phyloP scores from a whole-genome alignment of 768 basidiomycete genomes.

The Tylopilus vinaceipallidus region DNA sequence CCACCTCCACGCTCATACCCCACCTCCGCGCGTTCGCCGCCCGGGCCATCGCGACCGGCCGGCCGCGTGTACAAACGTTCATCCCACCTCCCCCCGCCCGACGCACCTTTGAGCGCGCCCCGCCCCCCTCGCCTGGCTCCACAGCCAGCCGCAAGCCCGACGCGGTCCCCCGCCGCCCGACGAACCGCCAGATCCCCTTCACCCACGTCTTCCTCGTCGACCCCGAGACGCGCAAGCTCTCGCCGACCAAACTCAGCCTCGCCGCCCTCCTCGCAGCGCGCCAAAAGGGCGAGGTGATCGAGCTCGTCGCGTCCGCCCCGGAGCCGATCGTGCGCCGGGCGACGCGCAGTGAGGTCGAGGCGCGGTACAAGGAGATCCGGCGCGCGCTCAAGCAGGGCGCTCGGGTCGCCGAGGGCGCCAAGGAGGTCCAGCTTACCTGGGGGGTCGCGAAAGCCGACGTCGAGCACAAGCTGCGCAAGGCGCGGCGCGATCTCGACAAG shows the following conservation, averaged over 20 bases:
- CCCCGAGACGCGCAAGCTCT: slow-evolving; percentile 41
- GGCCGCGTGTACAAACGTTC: not conserved
- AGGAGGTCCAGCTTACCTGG: slow-evolving; percentile 78
- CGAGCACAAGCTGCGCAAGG: slow-evolving; percentile 63
- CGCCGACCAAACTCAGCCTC: slow-evolving; percentile 34
- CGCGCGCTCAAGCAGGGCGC: slow-evolving; percentile 33
- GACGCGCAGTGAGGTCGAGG: slow-evolving; percentile 42
- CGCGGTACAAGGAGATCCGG: slow-evolving; percentile 37
- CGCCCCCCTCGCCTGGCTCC: not conserved
- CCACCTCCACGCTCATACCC: not conserved
- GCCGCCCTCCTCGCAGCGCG: slow-evolving; percentile 41
- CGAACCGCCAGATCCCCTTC: slow-evolving; percentile 44
- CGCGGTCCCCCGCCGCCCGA: slow-evolving; percentile 9
- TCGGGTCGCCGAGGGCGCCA: slow-evolving; percentile 36
- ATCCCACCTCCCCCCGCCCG: slow-evolving; percentile 13
- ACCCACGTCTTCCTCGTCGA: slow-evolving; percentile 46
- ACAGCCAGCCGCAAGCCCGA: not conserved
- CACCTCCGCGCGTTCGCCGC: slow-evolving; percentile 5
- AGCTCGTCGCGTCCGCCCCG: slow-evolving; percentile 51
- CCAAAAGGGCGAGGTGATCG: slow-evolving; percentile 42
- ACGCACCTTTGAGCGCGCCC: slow-evolving; percentile 6
- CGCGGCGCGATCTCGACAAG: slow-evolving; percentile 54
- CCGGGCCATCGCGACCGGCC: not conserved
- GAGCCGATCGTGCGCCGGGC: slow-evolving; percentile 61
- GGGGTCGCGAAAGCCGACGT: slow-evolving; percentile 56